Percentiles rank a stretch among this genome's conserved stretches.
Conservation (phyloP, 148 eudicot genomes). For the Cornus kousa region DNA sequence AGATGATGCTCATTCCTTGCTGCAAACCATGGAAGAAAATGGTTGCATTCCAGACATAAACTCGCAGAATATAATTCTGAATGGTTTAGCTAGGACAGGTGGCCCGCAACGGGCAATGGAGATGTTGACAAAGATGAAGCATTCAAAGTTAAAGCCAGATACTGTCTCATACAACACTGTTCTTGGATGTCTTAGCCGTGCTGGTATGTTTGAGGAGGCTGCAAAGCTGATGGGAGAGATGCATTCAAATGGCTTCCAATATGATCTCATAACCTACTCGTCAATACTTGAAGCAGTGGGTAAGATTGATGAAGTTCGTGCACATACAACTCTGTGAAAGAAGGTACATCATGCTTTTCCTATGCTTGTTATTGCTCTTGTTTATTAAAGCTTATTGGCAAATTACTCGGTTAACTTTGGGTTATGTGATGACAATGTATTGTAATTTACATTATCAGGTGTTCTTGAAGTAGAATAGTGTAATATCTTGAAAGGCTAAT, state of each 20-base stretch:
- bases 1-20: conserved; percentile 72
- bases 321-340: conserved; percentile 15
- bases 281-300: conserved; percentile 98
- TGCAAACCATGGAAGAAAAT: conserved; percentile 68
- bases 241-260: conserved; percentile 62
- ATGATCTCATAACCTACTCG: conserved; percentile 84
- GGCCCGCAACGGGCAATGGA: conserved; percentile 73
- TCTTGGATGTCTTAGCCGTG: conserved; percentile 87
- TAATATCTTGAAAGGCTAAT: background rate
- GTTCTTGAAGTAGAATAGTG: background rate
- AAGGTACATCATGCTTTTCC: background rate
- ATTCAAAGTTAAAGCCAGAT: conserved; percentile 63
- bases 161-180: conserved; percentile 85
- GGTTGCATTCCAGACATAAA: conserved; percentile 80
- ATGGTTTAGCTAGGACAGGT: conserved; percentile 73
- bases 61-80: conserved; percentile 78
- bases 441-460: background rate
- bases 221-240: conserved; percentile 91
- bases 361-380: background rate
- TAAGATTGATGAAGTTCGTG: conserved; percentile 60
- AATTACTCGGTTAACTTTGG: conserved; percentile 1
- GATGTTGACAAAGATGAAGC: conserved; percentile 74
- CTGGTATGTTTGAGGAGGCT: conserved; percentile 98
- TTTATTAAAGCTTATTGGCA: background rate
- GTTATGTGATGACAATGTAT: background rate